phyloP scores from a whole-genome alignment of 306 rosid species.

The Hippophae gyantsensis region DNA sequence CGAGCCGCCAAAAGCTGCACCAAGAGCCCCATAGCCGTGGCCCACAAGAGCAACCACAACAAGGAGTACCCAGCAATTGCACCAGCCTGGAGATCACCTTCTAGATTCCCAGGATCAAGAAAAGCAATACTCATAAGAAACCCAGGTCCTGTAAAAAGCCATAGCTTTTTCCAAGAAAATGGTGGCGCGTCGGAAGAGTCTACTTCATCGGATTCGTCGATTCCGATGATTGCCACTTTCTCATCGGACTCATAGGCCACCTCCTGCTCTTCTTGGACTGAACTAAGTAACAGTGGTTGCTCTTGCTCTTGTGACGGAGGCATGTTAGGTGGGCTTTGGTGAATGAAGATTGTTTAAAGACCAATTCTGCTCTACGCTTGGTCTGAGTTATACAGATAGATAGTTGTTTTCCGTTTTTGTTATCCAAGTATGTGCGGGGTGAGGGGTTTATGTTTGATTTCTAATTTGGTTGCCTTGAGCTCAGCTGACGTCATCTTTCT shows the following conservation, averaged over 20 bases:
- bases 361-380: not conserved
- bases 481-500: no score
- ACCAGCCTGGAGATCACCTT: constrained; percentile 93
- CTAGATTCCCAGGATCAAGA: constrained; percentile 86
- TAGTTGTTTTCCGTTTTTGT: no score
- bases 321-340: constrained; percentile 21
- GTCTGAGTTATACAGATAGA: no score
- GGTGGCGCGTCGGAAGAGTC: constrained; percentile 29
- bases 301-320: constrained; percentile 22
- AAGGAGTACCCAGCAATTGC: constrained; percentile 89
- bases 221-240: constrained; percentile 50
- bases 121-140: constrained; percentile 94
- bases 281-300: constrained; percentile 38
- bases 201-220: constrained; percentile 27
- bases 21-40: constrained; percentile 81
- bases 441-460: no score
- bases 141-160: constrained; percentile 96
- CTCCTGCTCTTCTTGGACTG: constrained; percentile 28
- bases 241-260: constrained; percentile 62
- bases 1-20: constrained; percentile 86
- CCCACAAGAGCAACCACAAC: constrained; percentile 88
- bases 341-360: not conserved
- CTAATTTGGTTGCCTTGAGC: no score
- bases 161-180: constrained; percentile 90
- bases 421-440: no score